These are phyloP conservation scores for Dichotomocladium elegans DNA, from an alignment of 371 early-diverging fungal species.

Conservation along the genomic window DNA sequence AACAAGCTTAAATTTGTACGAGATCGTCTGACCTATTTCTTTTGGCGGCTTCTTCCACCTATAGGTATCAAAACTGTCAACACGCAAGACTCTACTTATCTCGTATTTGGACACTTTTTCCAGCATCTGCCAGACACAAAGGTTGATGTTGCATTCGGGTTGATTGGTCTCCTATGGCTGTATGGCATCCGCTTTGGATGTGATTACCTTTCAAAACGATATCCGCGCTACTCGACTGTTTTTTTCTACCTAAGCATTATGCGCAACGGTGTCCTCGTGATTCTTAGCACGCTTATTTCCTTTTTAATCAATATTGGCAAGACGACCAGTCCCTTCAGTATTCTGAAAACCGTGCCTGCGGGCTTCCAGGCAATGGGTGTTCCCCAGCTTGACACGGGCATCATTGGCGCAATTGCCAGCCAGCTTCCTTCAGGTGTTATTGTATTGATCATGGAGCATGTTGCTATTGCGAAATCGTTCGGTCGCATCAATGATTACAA, in stretches of 20 bases:
- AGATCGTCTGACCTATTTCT: background rate
- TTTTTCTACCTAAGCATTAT: conserved; percentile 50
- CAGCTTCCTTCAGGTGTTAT: conserved; percentile 63
- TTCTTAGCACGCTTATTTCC: conserved; percentile 41
- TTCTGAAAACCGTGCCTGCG: conserved; percentile 66
- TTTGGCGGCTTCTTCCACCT: background rate
- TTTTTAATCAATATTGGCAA: conserved; percentile 41
- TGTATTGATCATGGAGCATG: conserved; percentile 78
- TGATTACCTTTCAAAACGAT: conserved; percentile 25
- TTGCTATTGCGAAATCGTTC: conserved; percentile 80
- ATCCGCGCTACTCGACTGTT: conserved; percentile 35
- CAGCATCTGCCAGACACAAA: conserved; percentile 38
- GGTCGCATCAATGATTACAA: conserved; percentile 66
- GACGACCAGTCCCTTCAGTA: conserved; percentile 39
- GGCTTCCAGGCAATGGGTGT: conserved; percentile 61
- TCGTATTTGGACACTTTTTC: conserved; percentile 54
- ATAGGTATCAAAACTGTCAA: conserved; percentile 54
- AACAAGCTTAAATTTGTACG: background rate
- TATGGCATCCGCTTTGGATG: conserved; percentile 44
- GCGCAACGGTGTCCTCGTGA: conserved; percentile 43
- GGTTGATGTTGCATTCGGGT: conserved; percentile 50
- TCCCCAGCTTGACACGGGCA: conserved; percentile 34
- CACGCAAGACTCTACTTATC: conserved; percentile 52
- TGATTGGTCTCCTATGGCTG: conserved; percentile 39
- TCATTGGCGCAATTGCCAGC: conserved; percentile 41